Percentiles rank a stretch among this genome's conserved stretches.
phyloP scores from a whole-genome alignment of 345 rosid genomes.

The Litchi chinensis region DNA sequence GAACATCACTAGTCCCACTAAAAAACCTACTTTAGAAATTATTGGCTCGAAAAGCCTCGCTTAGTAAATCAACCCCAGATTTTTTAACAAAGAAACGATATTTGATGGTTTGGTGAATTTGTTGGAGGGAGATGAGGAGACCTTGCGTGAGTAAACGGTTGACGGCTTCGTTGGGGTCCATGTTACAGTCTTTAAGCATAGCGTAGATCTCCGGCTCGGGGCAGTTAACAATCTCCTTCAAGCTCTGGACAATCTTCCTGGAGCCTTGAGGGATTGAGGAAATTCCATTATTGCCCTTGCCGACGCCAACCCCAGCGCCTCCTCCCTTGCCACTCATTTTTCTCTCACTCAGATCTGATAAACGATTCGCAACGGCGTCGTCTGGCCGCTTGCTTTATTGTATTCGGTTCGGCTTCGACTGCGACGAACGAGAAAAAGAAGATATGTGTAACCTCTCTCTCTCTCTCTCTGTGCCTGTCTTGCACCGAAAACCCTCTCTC shows the following conservation, averaged over 20 bases:
- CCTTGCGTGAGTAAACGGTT: constrained; percentile 96
- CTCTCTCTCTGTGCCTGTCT: not conserved
- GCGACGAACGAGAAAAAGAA: constrained; percentile 22
- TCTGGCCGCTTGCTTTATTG: not conserved
- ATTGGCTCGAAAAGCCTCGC: no score
- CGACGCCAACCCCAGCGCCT: constrained; percentile 47
- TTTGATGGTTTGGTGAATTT: not conserved
- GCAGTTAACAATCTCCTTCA: constrained; percentile 96
- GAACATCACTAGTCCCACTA: not conserved
- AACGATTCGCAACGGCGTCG: constrained; percentile 9
- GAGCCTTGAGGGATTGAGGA: constrained; percentile 71
- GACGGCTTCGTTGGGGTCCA: constrained; percentile 99
- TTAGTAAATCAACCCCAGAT: constrained; percentile 15
- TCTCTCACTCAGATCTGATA: constrained; percentile 36
- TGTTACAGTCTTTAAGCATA: constrained; percentile 90
- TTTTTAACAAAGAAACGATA: not conserved
- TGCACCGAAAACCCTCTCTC: constrained; percentile 35
- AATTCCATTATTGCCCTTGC: constrained; percentile 61
- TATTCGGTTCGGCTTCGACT: not conserved
- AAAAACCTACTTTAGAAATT: not conserved
- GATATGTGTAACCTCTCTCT: constrained; percentile 21
- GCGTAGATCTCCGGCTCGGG: constrained; percentile 94
- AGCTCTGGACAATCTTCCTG: constrained; percentile 84
- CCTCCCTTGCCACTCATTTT: constrained; percentile 62
- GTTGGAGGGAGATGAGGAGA: constrained; percentile 6